phyloP scores from a whole-genome alignment of 2,329 filamentous ascomycete genomes.

The Alternaria tenuissima region DNA sequence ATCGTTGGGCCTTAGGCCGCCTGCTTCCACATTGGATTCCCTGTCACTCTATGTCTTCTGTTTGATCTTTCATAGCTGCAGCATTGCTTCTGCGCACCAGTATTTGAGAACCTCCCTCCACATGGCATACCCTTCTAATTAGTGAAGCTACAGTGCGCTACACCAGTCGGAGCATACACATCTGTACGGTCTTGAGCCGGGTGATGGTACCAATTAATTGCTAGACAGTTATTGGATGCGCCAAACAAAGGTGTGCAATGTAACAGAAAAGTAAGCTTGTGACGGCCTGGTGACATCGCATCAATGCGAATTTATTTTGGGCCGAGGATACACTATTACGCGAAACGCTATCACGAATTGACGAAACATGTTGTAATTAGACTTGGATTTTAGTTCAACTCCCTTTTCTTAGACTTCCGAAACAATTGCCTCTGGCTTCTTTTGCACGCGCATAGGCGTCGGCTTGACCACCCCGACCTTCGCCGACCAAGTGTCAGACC shows the following conservation, averaged over 20 bases:
- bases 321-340: not conserved
- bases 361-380: not conserved
- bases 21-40: not conserved
- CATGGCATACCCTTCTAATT: not conserved
- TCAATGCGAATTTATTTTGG: not conserved
- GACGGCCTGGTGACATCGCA: not conserved
- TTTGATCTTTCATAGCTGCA: not conserved
- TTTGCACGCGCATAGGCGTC: conserved; percentile 5
- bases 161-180: too few species aligned
- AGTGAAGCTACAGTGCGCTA: too few species aligned
- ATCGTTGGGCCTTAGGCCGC: not conserved
- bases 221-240: not conserved
- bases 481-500: conserved; percentile 24
- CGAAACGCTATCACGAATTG: not conserved
- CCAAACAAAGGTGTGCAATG: not conserved
- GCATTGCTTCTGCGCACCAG: not conserved
- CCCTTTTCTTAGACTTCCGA: not conserved
- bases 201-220: not conserved
- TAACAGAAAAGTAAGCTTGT: not conserved
- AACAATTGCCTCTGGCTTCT: not conserved
- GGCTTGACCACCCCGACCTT: conserved; percentile 17
- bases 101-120: not conserved
- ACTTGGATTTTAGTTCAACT: not conserved
- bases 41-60: not conserved
- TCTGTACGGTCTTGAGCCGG: too few species aligned